Evolutionary conservation across 1,139 yeast species (phyloP), one percentile per base, ranked within the genome.

Genomic region (Candida freyschussii): DNA sequence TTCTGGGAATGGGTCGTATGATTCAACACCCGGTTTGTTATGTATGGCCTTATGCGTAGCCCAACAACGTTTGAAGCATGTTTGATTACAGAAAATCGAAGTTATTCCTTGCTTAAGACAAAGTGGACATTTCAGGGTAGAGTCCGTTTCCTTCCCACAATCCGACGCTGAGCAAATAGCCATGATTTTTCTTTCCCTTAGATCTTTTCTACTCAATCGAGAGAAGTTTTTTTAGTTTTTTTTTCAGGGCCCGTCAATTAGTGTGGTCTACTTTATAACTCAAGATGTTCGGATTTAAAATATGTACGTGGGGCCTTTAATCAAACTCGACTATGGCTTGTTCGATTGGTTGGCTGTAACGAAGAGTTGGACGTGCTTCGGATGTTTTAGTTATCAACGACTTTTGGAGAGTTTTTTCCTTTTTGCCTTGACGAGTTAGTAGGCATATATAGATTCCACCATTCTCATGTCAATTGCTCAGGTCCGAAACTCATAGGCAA

Each of bases 401-500:
- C n/a, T n/a, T n/a, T n/a, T n/a, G n/a, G n/a, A n/a, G n/a, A n/a
- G n/a, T n/a, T n/a, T n/a, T n/a, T n/a, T n/a, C n/a, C n/a, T n/a
- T n/a, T n/a, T n/a, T n/a, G n/a, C n/a, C n/a, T n/a, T n/a, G n/a
- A n/a, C n/a, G n/a, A n/a, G n/a, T n/a, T n/a, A n/a, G n/a, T n/a
- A n/a, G n/a, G n/a, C n/a, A n/a, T n/a, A n/a, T n/a, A n/a, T n/a
- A n/a, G n/a, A n/a, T n/a, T n/a, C n/a, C n/a, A n/a, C n/a, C 17
- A 13, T n/a, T 17, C 20, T 29, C 24, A 37, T 8, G 40, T 56
- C 35, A 82, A 58, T 47, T 78, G 74, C 17, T 72, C 89, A 0
- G 96, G 96, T 0, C 96, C 96, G 59, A 89, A 89, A 50, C 94
- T 78, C 53, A 72, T 55, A 0, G 97, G 97, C 29, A 87, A 63